These are phyloP conservation scores for Podaxis sp. DNA, from an alignment of 768 basidiomycete genomes.

Conservation along the genomic window DNA sequence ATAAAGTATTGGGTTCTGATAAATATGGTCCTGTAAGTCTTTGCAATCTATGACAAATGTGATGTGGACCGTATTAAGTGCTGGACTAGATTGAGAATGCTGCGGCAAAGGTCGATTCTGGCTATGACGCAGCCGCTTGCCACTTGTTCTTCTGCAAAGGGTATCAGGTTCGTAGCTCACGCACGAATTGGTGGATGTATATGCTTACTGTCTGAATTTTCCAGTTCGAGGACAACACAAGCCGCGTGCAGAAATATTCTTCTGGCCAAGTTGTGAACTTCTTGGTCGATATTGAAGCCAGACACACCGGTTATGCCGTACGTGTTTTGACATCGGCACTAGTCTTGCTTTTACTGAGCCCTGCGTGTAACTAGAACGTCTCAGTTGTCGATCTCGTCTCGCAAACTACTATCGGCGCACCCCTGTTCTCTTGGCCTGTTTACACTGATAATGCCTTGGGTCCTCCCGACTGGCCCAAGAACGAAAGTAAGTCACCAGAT, in stretches of 20 bases:
- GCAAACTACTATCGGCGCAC: slow-evolving; percentile 28
- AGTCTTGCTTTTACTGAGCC: no score
- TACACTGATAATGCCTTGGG: slow-evolving; percentile 32
- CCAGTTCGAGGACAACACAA: slow-evolving; percentile 31
- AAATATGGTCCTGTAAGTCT: slow-evolving; percentile 30
- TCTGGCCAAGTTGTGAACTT: slow-evolving; percentile 32
- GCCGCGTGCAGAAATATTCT: slow-evolving; percentile 27
- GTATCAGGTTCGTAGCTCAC: slow-evolving; percentile 23
- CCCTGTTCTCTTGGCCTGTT: slow-evolving; percentile 32
- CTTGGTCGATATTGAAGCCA: slow-evolving; percentile 32
- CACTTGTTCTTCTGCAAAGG: slow-evolving; percentile 36
- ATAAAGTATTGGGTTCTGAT: slow-evolving; percentile 29
- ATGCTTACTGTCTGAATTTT: background rate
- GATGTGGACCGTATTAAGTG: background rate
- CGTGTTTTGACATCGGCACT: background rate
- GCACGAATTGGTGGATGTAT: background rate
- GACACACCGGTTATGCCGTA: slow-evolving; percentile 36
- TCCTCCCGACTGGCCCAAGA: slow-evolving; percentile 31
- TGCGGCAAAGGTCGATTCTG: slow-evolving; percentile 26
- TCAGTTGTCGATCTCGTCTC: slow-evolving; percentile 30
- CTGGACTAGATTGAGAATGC: slow-evolving; percentile 32
- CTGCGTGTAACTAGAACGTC: slow-evolving; percentile 27
- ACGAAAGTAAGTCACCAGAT: slow-evolving; percentile 29
- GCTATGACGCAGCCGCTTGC: slow-evolving; percentile 32
- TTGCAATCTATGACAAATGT: background rate